Conservation (phyloP, 1,284 basidiomycete species). For the Boletellus sp. region DNA sequence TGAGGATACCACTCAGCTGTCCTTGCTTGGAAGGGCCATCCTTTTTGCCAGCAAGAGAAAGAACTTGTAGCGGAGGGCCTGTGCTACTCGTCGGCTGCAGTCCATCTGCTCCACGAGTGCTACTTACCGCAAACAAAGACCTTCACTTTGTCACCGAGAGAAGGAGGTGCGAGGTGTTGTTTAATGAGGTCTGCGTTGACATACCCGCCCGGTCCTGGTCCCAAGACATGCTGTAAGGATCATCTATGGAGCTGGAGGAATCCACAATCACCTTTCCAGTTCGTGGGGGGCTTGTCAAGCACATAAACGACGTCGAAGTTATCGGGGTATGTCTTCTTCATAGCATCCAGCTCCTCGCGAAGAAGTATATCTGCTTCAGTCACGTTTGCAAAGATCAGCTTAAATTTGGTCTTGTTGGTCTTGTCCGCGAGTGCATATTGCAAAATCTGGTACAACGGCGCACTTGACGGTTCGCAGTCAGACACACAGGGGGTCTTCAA, state of each 20-base stretch:
- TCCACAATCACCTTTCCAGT: conserved; percentile 61
- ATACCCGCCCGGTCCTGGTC: conserved; percentile 64
- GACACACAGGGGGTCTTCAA: conserved; percentile 8
- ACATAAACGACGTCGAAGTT: conserved; percentile 84
- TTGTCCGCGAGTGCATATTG: conserved; percentile 68
- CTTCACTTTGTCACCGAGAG: conserved; percentile 77
- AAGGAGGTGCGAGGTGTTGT: conserved; percentile 68
- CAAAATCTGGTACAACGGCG: conserved; percentile 76
- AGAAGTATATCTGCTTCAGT: conserved; percentile 90
- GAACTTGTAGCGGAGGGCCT: conserved; percentile 86
- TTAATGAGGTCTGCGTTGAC: conserved; percentile 70
- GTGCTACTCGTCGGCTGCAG: conserved; percentile 2
- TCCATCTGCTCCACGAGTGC: not conserved
- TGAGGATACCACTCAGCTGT: conserved; percentile 75
- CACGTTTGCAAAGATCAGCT: conserved; percentile 87
- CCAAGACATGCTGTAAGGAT: conserved; percentile 12
- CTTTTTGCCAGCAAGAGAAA: conserved; percentile 76
- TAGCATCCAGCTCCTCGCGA: conserved; percentile 74
- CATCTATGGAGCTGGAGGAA: not conserved
- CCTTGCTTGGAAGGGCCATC: conserved; percentile 77
- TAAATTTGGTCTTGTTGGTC: conserved; percentile 92
- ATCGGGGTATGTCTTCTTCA: conserved; percentile 68
- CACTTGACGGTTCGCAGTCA: conserved; percentile 39
- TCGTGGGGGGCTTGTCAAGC: conserved; percentile 71
- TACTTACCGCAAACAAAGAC: conserved; percentile 81